Base-by-base conservation (phyloP, 345 rosid species). In the Dipteronia sinensis region DNA sequence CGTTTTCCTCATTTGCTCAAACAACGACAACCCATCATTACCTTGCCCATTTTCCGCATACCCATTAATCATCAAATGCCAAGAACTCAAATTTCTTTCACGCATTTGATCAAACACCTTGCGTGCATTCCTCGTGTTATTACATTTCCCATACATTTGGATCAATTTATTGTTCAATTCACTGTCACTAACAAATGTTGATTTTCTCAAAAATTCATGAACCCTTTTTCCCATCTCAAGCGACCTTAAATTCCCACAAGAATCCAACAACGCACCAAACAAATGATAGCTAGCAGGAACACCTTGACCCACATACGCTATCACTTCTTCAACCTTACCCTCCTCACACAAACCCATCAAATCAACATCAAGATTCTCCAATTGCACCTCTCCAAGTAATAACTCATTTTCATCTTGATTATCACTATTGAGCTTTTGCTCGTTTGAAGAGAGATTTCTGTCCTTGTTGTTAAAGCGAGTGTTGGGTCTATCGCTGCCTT, bases 21-120 rank as follows among this genome's bases (percentile, higher is more conserved):
- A 86, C 78, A 90, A 80, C 66, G 69, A 22, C 77, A 87, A 53
- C 38, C 92, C 92, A 17, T 82, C 77, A 22, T 46, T 73, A 4
- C 90, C 89, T 53, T 87, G 66, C 71, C 82, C 87, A 68, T 80
- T 85, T 68, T 2, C 76, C 7, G 92, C 88, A 51, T 84, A 88
- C 56, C 80, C 85, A 67, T 67, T 82, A 38, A 90, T 80, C 86
- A 90, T 76, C 80, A 83, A 66, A 69, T 82, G 75, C 90, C 89
- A 88, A 27, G 83, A 82, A 66, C 74, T 34, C 77, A 82, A 25
- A 76, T 81, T 80, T 56, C 83, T 82, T 1, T 82, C 79, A n/a
- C 46, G 85, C 89, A 90, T 85, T 88, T 76, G 84, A 74, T 88
- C 94, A 58, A 90, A 88, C 88, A 85, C 77, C 83, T 72, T 70